Percentiles rank a stretch among this genome's conserved stretches.
phyloP scores from a whole-genome alignment of 2,329 filamentous ascomycete species.

The Chlorencoelia australis region DNA sequence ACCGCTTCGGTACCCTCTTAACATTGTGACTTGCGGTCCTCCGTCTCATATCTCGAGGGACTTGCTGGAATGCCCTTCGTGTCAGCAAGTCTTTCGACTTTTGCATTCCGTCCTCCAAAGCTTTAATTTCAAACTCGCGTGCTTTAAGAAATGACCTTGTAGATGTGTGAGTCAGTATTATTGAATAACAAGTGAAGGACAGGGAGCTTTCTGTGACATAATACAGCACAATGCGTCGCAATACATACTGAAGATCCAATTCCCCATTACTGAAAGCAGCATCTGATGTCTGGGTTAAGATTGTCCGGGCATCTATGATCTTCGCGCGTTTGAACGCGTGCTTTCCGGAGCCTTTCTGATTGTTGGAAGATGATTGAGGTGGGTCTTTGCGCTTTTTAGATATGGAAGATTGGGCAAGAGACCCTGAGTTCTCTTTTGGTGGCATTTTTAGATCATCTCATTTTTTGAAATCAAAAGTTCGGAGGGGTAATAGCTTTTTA shows the following conservation, averaged over 20 bases:
- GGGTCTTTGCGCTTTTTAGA: constrained; percentile 22
- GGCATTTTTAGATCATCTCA: too few species aligned
- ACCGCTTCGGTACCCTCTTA: constrained; percentile 71
- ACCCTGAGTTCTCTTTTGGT: too few species aligned
- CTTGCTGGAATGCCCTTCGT: constrained; percentile 78
- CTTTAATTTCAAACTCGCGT: constrained; percentile 80
- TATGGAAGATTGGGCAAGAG: too few species aligned
- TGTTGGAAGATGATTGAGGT: constrained; percentile 13
- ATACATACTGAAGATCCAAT: constrained; percentile 71
- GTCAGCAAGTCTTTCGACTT: constrained; percentile 53
- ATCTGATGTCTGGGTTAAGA: constrained; percentile 35
- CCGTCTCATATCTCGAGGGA: constrained; percentile 74
- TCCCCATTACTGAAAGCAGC: constrained; percentile 53
- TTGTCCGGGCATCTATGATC: constrained; percentile 33
- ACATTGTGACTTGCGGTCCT: constrained; percentile 93
- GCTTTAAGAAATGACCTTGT: constrained; percentile 78
- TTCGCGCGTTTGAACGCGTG: constrained; percentile 31
- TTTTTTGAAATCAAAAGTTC: too few species aligned
- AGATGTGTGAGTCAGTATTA: too few species aligned
- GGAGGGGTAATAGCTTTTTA: too few species aligned
- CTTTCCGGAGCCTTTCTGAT: constrained; percentile 7
- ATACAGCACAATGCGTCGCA: too few species aligned
- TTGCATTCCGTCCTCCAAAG: constrained; percentile 73
- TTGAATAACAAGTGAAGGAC: too few species aligned
- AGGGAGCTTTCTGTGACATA: too few species aligned